Percentiles rank a stretch among this genome's conserved stretches.
Evolutionary conservation across 495 filamentous ascomycete species (phyloP).

Genomic region (Hypoxylon trugodes): DNA sequence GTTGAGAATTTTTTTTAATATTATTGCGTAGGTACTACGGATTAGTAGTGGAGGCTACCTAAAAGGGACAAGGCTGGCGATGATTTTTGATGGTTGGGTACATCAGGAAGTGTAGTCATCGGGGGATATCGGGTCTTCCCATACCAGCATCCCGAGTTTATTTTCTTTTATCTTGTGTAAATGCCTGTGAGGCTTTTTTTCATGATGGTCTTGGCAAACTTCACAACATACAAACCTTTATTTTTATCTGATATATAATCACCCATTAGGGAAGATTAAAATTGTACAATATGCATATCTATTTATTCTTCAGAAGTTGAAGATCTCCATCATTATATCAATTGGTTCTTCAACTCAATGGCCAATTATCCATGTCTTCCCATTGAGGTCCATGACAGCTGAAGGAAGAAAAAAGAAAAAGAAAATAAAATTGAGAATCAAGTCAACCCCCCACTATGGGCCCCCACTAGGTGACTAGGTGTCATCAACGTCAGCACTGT

Average conservation of each 20-base stretch:
- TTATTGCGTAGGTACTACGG: conserved; percentile 6
- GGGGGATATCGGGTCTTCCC: conserved; percentile 39
- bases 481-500: conserved; percentile 22
- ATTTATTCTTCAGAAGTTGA: too few relatives aligned
- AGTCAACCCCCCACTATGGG: conserved; percentile 25
- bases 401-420: conserved; percentile 7
- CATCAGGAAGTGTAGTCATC: conserved; percentile 12
- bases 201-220: conserved; percentile 12
- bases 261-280: too few relatives aligned
- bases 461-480: conserved; percentile 25
- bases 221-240: too few relatives aligned
- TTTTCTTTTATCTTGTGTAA: conserved; percentile 27
- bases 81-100: conserved; percentile 29
- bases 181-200: conserved; percentile 28
- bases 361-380: too few relatives aligned
- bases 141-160: conserved; percentile 32
- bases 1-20: conserved; percentile 33
- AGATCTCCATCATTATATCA: too few relatives aligned
- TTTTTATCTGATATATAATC: too few relatives aligned
- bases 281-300: too few relatives aligned
- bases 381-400: conserved; percentile 2
- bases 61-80: conserved; percentile 44
- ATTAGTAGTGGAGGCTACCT: conserved; percentile 38
- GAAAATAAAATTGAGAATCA: conserved; percentile 8
- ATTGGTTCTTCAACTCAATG: too few relatives aligned